Evolutionary conservation across 2,329 filamentous ascomycete genomes (phyloP).

Genomic region (Trichoderma sp.): DNA sequence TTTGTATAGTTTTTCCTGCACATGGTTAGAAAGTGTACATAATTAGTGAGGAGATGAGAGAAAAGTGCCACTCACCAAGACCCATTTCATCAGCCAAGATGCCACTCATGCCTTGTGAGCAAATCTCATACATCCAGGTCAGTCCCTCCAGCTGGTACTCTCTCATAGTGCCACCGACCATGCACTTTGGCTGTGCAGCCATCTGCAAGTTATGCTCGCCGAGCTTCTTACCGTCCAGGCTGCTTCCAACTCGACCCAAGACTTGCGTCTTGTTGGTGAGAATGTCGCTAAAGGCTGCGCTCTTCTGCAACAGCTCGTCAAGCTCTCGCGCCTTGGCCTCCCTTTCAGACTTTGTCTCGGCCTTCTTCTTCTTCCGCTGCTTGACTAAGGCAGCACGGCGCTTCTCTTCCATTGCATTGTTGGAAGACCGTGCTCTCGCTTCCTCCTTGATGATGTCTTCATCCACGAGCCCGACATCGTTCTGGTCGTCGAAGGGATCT

Average conservation of each 20-base stretch:
- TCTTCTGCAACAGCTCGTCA: slow-evolving; percentile 60
- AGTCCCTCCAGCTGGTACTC: slow-evolving; percentile 92
- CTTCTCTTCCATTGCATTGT: slow-evolving; percentile 54
- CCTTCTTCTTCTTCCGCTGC: slow-evolving; percentile 52
- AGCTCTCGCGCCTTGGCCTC: slow-evolving; percentile 61
- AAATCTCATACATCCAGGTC: slow-evolving; percentile 90
- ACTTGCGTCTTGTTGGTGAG: slow-evolving; percentile 65
- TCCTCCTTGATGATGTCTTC: slow-evolving; percentile 43
- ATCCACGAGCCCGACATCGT: slow-evolving; percentile 29
- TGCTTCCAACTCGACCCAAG: slow-evolving; percentile 61
- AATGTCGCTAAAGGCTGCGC: slow-evolving; percentile 62
- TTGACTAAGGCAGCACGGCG: slow-evolving; percentile 39
- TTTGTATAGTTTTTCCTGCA: slow-evolving; percentile 84
- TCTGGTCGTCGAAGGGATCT: slow-evolving; percentile 27
- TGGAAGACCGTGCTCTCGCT: slow-evolving; percentile 38
- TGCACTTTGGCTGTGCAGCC: slow-evolving; percentile 80
- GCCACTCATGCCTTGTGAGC: slow-evolving; percentile 80
- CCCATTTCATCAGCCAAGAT: slow-evolving; percentile 96
- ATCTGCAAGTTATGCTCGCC: slow-evolving; percentile 71
- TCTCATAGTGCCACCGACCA: slow-evolving; percentile 87
- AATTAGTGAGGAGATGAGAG: too few relatives aligned
- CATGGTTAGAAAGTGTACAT: slow-evolving; percentile 18
- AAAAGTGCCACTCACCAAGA: slow-evolving; percentile 51
- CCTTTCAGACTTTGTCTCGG: slow-evolving; percentile 55
- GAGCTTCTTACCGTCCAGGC: slow-evolving; percentile 60